These are phyloP conservation scores for Lagenidium giganteum DNA, from an alignment of 352 stramenopile genomes.

Conservation along the genomic window DNA sequence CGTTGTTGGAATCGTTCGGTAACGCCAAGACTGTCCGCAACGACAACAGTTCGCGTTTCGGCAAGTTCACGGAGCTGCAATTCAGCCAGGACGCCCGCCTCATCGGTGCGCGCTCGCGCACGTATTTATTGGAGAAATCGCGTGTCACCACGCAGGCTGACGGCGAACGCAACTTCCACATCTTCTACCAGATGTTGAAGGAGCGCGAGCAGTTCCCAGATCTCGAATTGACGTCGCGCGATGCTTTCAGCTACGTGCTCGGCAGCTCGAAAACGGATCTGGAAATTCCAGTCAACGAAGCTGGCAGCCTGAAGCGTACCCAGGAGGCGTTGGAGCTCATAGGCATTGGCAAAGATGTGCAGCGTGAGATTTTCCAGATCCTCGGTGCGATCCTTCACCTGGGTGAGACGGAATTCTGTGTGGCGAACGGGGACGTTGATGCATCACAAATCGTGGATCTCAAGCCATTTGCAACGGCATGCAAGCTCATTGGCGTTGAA, in stretches of 20 bases:
- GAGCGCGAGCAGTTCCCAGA: constrained; percentile 42
- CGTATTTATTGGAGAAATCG: constrained; percentile 89
- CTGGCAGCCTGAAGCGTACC: constrained; percentile 51
- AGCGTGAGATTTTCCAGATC: constrained; percentile 78
- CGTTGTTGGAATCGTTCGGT: constrained; percentile 71
- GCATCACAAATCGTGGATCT: constrained; percentile 41
- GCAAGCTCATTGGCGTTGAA: constrained; percentile 42
- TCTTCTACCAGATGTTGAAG: constrained; percentile 88
- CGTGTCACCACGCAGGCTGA: constrained; percentile 72
- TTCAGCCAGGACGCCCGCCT: constrained; percentile 57
- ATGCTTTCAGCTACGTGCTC: constrained; percentile 56
- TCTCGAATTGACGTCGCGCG: constrained; percentile 25
- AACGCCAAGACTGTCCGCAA: constrained; percentile 80
- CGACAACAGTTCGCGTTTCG: constrained; percentile 74
- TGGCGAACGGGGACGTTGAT: constrained; percentile 62
- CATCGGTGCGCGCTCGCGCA: constrained; percentile 70
- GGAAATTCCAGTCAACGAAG: constrained; percentile 30
- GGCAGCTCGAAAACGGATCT: constrained; percentile 10
- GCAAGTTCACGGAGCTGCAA: constrained; percentile 79
- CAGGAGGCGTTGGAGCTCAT: constrained; percentile 81
- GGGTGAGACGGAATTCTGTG: constrained; percentile 85
- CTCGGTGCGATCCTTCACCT: constrained; percentile 88
- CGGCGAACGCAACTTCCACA: constrained; percentile 90
- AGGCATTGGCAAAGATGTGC: constrained; percentile 72
- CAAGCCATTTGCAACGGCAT: constrained; percentile 40